Base-by-base conservation (phyloP, 2,329 filamentous ascomycete genomes). In the Aspergillus alliaceus region DNA sequence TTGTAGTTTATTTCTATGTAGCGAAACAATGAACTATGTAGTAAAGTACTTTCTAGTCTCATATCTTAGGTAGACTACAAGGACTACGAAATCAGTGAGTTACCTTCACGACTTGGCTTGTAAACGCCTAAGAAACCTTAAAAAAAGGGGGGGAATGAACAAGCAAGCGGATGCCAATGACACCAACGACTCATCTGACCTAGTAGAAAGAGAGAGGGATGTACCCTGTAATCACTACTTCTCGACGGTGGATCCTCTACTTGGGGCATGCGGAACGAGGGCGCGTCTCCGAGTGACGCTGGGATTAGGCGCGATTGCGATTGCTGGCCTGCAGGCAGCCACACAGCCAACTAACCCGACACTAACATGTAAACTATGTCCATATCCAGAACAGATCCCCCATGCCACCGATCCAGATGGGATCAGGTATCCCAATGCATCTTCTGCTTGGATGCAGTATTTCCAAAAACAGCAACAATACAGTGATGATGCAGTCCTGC, bases 231-330 rank as follows among this genome's bases (percentile, higher is more conserved):
- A 50, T 48, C 50, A n/a, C 18, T 46, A 46, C 14, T 27, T 18
- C 27, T 48, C 27, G 32, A 29, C 20, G 18, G 56, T 56, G 55
- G 55, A 56, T 12, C 48, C 49, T 40, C 29, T 31, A n/a, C 34
- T 40, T 20, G 42, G 34, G 31, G 54, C 58, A 58, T 55, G 49
- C 64, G 65, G 65, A 67, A 67, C 31, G 48, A 62, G 49, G 53
- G 65, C 58, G 58, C 60, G 60, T 66, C 65, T 66, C 65, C 64
- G 65, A 63, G 60, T 61, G 62, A 64, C 60, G 60, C 63, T 65
- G 63, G 60, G 44, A 48, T 62, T 57, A 59, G 57, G 57, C 61
- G 56, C 57, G 58, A 56, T 52, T 50, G 57, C 51, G 51, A 58
- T 50, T 57, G 55, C 57, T 58, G 57, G 54, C 51, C 37, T 56